phyloP scores from a whole-genome alignment of 257 asterid genomes.

The Solanum ossicruentum region DNA sequence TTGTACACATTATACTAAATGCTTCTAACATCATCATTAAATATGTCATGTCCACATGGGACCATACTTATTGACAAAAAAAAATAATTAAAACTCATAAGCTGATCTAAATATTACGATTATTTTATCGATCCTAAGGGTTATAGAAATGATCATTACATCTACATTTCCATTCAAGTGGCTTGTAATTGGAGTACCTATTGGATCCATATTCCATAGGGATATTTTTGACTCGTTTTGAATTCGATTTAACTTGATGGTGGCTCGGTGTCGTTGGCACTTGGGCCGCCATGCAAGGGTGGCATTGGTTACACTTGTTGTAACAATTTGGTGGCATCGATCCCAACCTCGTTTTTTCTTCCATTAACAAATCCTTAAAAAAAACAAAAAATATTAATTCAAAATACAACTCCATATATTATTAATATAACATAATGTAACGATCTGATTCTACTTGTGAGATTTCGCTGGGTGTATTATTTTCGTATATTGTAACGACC shows the following conservation, averaged over 20 bases:
- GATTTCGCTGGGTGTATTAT: too few species aligned
- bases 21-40: constrained; percentile 6
- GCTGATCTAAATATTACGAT: not conserved
- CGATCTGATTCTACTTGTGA: too few species aligned
- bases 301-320: constrained; percentile 90
- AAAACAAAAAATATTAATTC: not conserved
- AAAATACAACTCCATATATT: not conserved
- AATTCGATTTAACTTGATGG: constrained; percentile 18
- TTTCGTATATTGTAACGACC: too few species aligned
- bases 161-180: constrained; percentile 97
- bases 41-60: not conserved
- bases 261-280: constrained; percentile 63
- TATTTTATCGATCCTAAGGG: constrained; percentile 21
- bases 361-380: constrained; percentile 43
- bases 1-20: constrained; percentile 14
- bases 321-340: constrained; percentile 93
- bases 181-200: constrained; percentile 98
- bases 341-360: constrained; percentile 78
- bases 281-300: constrained; percentile 95
- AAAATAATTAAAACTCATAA: not conserved
- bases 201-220: constrained; percentile 24
- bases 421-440: too few species aligned
- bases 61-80: not conserved
- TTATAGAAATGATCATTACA: constrained; percentile 71
- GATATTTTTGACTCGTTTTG: not conserved